Evolutionary conservation across 495 filamentous ascomycete species (phyloP).

Genomic region (Aspergillus heteromorphus): DNA sequence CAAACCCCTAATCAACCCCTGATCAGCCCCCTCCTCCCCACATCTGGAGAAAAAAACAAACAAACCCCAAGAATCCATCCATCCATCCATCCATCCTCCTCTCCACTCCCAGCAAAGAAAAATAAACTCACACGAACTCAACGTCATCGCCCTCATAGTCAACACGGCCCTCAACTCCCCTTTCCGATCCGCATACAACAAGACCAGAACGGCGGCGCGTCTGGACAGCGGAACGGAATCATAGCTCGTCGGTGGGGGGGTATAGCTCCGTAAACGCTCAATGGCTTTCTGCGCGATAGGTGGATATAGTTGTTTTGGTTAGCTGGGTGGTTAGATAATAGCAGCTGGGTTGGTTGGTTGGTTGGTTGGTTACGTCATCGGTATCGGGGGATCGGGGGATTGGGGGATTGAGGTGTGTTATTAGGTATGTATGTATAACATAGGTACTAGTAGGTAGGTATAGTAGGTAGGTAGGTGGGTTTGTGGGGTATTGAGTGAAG

Average conservation of each 20-base stretch:
- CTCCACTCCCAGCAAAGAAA: not conserved
- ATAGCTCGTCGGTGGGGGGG: constrained; percentile 54
- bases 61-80: no score
- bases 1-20: not conserved
- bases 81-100: not conserved
- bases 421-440: no score
- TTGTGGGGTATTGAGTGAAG: no score
- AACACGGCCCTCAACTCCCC: constrained; percentile 79
- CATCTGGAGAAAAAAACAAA: no score
- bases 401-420: not conserved
- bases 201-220: constrained; percentile 75
- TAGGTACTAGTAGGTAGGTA: no score
- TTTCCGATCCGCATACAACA: constrained; percentile 73
- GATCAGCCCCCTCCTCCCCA: no score
- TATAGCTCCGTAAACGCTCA: constrained; percentile 66
- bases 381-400: no score
- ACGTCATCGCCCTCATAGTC: constrained; percentile 73
- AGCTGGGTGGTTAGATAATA: not conserved
- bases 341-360: not conserved
- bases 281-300: constrained; percentile 64
- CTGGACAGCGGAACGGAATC: constrained; percentile 62
- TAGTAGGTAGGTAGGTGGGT: no score
- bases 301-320: not conserved
- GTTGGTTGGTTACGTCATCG: not conserved
- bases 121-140: constrained; percentile 53